Evolutionary conservation across 371 early-diverging fungal genomes (phyloP), one percentile per base, ranked within the genome.

Genomic region (Saksenaea oblongispora): DNA sequence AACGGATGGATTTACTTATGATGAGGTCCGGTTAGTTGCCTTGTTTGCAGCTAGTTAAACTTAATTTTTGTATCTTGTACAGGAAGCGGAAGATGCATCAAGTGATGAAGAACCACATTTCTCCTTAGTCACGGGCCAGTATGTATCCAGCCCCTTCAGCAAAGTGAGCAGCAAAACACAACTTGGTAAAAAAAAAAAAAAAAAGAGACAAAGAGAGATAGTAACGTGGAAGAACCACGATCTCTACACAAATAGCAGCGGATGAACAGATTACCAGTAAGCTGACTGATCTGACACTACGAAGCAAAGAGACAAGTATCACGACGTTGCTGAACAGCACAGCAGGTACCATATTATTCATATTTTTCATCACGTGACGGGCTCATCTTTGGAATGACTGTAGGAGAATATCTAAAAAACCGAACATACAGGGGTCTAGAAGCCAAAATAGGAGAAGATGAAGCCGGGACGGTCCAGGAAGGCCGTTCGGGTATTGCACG

Each of bases 401-500:
- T 72, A 79, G 87, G 85, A 5, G 85, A 88, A 63, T 90, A 85
- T 67, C 70, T 95, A 61, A 75, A 82, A 61, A 82, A 82, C 55
- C 84, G 96, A 63, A 78, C 88, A 11, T 97, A 89, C 75, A 80
- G 80, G 62, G 97, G 96, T 2, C 67, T 96, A 57, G 94, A 94
- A 57, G 87, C 88, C 31, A 80, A 86, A 35, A 59, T 87, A 14
- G 90, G 90, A 0, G 84, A 89, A 54, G 84, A 85, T 44, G 85
- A 85, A 65, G 88, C 86, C 14, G 79, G 80, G 34, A 77, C 77
- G 24, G 89, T 91, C 0, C 84, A 84, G 24, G 94, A 95, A 65
- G 97, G 96, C 0, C 80, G 91, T 35, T 82, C 85, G 7, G 96
- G 97, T 10, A 91, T 95, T 71, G 97, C 97, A 4, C 82, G 90